A percentile compares a stretch with the other conserved stretches of the same genome.
These are phyloP conservation scores for Metarhizium guizhouense DNA, from an alignment of 2,329 filamentous ascomycete genomes.

Conservation along the genomic window DNA sequence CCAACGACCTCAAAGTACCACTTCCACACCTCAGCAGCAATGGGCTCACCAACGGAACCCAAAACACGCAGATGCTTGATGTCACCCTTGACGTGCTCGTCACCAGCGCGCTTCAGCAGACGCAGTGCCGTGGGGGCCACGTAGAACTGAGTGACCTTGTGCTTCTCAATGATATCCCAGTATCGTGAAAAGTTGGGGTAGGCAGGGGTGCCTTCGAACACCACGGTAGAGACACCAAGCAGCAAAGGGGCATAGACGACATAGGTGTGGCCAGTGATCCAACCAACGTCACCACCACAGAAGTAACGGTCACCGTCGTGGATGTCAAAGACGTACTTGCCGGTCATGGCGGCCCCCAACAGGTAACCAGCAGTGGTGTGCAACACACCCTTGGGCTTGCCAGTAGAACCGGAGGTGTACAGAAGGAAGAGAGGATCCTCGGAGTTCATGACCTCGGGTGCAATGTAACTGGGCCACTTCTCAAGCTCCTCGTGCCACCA, in stretches of 20 bases:
- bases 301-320: conserved; percentile 91
- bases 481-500: conserved; percentile 99
- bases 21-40: conserved; percentile 97
- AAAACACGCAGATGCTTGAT: conserved; percentile 87
- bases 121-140: conserved; percentile 91
- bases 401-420: conserved; percentile 95
- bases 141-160: conserved; percentile 95
- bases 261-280: conserved; percentile 98
- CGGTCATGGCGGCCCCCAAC: conserved; percentile 84
- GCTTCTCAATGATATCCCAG: conserved; percentile 96
- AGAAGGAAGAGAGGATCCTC: conserved; percentile 96
- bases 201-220: conserved; percentile 95
- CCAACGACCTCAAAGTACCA: conserved; percentile 97
- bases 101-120: conserved; percentile 87
- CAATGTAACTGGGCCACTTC: conserved; percentile 89
- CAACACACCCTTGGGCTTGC: conserved; percentile 98
- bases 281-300: conserved; percentile 96
- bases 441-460: conserved; percentile 80
- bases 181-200: conserved; percentile 98
- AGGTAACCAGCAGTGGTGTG: conserved; percentile 94
- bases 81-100: conserved; percentile 80
- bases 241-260: conserved; percentile 94
- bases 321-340: conserved; percentile 98
- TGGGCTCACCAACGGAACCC: conserved; percentile 93
- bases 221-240: conserved; percentile 86